A percentile compares a stretch with the other conserved stretches of the same genome.
Evolutionary conservation across 176 grass and related monocot genomes (phyloP).

Genomic region (Triticum urartu): DNA sequence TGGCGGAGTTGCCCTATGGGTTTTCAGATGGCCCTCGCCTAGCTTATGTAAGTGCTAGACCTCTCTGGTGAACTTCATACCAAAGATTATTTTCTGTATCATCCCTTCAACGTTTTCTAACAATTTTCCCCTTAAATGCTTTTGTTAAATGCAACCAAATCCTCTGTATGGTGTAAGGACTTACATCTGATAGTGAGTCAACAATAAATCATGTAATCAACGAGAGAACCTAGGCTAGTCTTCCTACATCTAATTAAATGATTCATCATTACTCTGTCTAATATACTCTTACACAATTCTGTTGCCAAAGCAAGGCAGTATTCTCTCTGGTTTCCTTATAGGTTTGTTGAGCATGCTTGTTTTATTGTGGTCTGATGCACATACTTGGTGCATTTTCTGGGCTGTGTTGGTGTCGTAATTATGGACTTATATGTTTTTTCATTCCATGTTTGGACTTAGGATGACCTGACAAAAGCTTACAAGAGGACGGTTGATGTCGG

Average conservation of each 20-base stretch:
- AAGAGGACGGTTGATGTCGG: constrained; percentile 73
- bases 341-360: constrained; percentile 10
- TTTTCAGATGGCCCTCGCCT: constrained; percentile 74
- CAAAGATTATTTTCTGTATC: constrained; percentile 5
- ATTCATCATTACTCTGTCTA: neutral
- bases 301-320: constrained; percentile 7
- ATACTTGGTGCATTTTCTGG: constrained; percentile 12
- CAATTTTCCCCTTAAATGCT: neutral
- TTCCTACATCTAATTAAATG: neutral
- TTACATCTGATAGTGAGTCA: constrained; percentile 25
- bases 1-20: constrained; percentile 57
- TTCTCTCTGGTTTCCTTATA: constrained; percentile 14
- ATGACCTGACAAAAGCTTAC: constrained; percentile 81
- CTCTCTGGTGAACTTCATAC: neutral
- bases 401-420: constrained; percentile 12
- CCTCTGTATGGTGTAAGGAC: constrained; percentile 14
- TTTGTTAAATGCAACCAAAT: neutral
- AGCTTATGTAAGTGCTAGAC: constrained; percentile 67
- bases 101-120: constrained; percentile 5
- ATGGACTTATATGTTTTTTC: constrained; percentile 13
- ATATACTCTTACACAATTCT: constrained; percentile 15
- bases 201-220: constrained; percentile 19
- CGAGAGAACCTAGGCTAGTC: constrained; percentile 1
- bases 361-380: constrained; percentile 7
- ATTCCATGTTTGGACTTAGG: constrained; percentile 56